Conservation (phyloP, 345 rosid genomes). For the Moricandia moricandioides region DNA sequence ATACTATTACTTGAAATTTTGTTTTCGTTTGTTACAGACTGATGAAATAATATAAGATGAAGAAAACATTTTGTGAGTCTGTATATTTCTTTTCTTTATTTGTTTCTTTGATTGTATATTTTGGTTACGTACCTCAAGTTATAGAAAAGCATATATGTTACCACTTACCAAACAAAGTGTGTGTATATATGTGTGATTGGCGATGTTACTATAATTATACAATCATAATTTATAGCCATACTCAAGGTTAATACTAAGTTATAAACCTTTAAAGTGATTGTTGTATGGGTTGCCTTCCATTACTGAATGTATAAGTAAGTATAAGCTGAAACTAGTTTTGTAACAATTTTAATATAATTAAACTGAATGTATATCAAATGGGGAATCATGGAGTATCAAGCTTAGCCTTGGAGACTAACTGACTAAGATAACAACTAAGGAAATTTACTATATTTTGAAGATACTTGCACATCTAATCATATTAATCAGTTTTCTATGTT, state of each 20-base stretch:
- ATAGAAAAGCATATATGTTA: neutral
- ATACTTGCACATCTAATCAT: neutral
- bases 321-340: neutral
- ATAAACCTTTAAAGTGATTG: neutral
- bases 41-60: neutral
- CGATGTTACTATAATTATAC: neutral
- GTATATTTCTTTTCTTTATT: neutral
- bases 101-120: neutral
- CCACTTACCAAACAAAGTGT: neutral
- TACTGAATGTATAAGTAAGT: constrained; percentile 1
- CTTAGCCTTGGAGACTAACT: neutral
- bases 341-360: neutral
- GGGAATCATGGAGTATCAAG: neutral
- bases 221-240: neutral
- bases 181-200: neutral
- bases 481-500: neutral
- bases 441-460: neutral
- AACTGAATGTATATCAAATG: neutral
- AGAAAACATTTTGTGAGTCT: neutral
- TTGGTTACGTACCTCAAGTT: neutral
- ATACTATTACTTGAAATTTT: neutral
- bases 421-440: neutral
- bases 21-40: neutral
- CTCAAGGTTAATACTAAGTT: neutral
- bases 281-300: neutral